phyloP scores from a whole-genome alignment of 1,284 basidiomycete species.

The Singerocomus rubriflavus region DNA sequence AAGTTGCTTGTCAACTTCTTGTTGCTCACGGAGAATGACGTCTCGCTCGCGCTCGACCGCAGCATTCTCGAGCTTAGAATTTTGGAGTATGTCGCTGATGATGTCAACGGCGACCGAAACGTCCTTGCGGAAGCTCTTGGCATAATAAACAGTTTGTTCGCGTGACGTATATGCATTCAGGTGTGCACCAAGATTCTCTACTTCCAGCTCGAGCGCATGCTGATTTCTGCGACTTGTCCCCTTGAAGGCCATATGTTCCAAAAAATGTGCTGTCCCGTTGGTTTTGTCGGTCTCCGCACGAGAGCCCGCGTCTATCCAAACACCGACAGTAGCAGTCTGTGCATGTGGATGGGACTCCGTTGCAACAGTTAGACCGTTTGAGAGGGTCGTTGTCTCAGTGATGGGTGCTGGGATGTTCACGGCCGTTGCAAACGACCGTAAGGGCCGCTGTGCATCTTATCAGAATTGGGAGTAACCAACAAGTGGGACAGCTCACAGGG shows the following conservation, averaged over 20 bases:
- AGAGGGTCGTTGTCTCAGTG: constrained; percentile 85
- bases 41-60: constrained; percentile 97
- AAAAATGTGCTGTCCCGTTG: constrained; percentile 97
- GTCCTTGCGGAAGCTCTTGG: constrained; percentile 98
- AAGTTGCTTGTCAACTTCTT: constrained; percentile 98
- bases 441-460: constrained; percentile 32
- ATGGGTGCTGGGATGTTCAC: constrained; percentile 66
- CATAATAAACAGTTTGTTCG: constrained; percentile 99
- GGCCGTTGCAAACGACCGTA: constrained; percentile 68
- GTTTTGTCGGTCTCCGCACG: constrained; percentile 93
- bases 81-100: constrained; percentile 97
- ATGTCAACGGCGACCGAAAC: constrained; percentile 92
- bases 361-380: constrained; percentile 91
- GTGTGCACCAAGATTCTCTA: constrained; percentile 97
- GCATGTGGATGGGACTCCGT: constrained; percentile 91
- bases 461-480: background rate
- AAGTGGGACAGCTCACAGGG: constrained; percentile 41
- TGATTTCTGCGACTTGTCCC: constrained; percentile 91
- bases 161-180: constrained; percentile 98
- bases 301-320: constrained; percentile 99
- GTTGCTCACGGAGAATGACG: constrained; percentile 96
- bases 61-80: constrained; percentile 87
- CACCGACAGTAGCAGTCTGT: constrained; percentile 97
- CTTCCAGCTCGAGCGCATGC: constrained; percentile 93
- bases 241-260: constrained; percentile 98